These are phyloP conservation scores for Centaurea solstitialis DNA, from an alignment of 129 eudicot genomes.

Conservation along the genomic window DNA sequence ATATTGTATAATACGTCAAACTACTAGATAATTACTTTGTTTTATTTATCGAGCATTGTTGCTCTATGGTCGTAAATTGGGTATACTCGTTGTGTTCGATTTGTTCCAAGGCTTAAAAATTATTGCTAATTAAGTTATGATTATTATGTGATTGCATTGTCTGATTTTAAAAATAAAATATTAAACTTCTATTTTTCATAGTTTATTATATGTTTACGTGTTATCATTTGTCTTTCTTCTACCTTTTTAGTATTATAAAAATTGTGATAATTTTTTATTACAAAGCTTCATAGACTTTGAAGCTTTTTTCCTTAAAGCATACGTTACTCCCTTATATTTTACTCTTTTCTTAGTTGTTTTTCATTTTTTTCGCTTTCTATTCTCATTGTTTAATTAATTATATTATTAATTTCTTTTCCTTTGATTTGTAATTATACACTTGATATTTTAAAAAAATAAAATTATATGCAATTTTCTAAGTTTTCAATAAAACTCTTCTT, in stretches of 20 bases:
- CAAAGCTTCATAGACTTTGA: not conserved
- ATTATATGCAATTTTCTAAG: not conserved
- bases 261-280: too few relatives aligned
- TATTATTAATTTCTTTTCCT: not conserved
- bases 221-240: not conserved
- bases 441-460: too few relatives aligned
- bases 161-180: not conserved
- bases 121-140: too few relatives aligned
- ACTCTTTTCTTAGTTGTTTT: not conserved
- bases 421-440: not conserved
- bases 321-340: too few relatives aligned
- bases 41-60: not conserved
- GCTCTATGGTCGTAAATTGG: not conserved
- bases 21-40: too few relatives aligned
- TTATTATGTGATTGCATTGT: not conserved
- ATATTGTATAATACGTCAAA: not conserved
- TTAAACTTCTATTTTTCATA: not conserved
- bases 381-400: not conserved
- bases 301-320: too few relatives aligned
- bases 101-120: not conserved
- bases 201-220: too few relatives aligned
- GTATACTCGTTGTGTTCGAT: not conserved
- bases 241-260: not conserved
- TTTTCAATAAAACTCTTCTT: not conserved
- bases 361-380: too few relatives aligned